phyloP scores from a whole-genome alignment of 352 stramenopile species.

The Phytophthora foliorum region DNA sequence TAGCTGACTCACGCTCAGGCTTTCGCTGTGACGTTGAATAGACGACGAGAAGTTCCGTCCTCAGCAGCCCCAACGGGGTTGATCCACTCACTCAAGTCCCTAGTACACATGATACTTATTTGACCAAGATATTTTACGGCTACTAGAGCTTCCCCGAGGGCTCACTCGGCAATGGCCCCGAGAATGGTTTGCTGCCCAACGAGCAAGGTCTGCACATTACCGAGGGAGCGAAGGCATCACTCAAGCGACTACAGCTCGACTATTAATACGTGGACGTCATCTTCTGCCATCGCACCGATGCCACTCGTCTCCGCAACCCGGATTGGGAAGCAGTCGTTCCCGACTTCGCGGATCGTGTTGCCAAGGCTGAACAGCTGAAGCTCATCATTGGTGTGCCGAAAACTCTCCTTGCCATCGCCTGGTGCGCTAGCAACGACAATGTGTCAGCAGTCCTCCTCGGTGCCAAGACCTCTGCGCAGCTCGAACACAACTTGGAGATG shows the following conservation, averaged over 20 bases:
- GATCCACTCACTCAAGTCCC: no score
- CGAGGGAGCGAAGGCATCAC: no score
- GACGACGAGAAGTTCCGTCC: no score
- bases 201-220: no score
- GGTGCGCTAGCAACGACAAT: conserved; percentile 63
- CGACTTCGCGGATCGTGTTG: neutral
- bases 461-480: conserved; percentile 47
- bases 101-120: no score
- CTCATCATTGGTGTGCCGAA: conserved; percentile 50
- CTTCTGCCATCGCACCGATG: conserved; percentile 11
- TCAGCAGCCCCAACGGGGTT: no score
- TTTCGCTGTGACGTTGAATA: no score
- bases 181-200: no score
- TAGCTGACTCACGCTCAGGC: no score
- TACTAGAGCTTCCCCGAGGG: neutral
- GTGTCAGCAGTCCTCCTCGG: conserved; percentile 67
- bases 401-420: conserved; percentile 65
- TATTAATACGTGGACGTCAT: conserved; percentile 16
- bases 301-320: conserved; percentile 28
- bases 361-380: conserved; percentile 31
- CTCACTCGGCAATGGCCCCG: no score
- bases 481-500: conserved; percentile 67
- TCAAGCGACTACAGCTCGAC: neutral
- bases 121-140: no score
- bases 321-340: conserved; percentile 44